phyloP scores from a whole-genome alignment of 352 stramenopile genomes.

The Plasmopara viticola region DNA sequence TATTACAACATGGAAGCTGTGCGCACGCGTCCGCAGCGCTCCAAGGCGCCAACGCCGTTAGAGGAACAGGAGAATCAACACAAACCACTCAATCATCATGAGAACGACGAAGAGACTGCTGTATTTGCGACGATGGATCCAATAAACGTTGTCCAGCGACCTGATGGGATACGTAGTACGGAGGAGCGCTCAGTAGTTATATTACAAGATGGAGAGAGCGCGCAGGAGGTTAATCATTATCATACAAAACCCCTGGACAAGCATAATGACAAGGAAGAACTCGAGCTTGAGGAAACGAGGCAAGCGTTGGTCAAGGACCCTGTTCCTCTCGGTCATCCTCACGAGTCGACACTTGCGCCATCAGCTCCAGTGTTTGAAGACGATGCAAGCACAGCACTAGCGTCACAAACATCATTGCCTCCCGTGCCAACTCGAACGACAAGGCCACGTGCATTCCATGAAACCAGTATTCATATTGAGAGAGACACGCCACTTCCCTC shows the following conservation, averaged over 20 bases:
- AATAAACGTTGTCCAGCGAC: conserved; percentile 4
- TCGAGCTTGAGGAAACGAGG: conserved; percentile 1
- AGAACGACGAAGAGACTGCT: conserved; percentile 9
- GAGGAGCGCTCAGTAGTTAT: conserved; percentile 54
- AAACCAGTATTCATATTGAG: conserved; percentile 12
- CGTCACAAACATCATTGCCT: conserved; percentile 7
- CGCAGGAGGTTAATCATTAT: not conserved
- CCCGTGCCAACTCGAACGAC: conserved; percentile 9
- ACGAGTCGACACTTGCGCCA: conserved; percentile 4
- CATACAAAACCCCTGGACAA: conserved; percentile 12
- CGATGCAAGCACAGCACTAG: not conserved
- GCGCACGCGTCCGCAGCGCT: conserved; percentile 12
- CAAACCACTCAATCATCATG: not conserved
- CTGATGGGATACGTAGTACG: conserved; percentile 42
- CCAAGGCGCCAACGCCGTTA: conserved; percentile 3
- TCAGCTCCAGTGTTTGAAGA: conserved; percentile 29
- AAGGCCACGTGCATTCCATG: conserved; percentile 25
- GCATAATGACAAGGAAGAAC: conserved; percentile 2
- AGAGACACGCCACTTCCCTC: conserved; percentile 14
- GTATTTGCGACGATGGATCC: conserved; percentile 12
- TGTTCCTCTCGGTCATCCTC: not conserved
- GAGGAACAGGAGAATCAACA: conserved; percentile 6
- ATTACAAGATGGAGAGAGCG: conserved; percentile 17
- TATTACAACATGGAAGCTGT: conserved; percentile 22
- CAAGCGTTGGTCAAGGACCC: not conserved